Percentiles rank a stretch among this genome's conserved stretches.
Evolutionary conservation across 257 asterid genomes (phyloP).

Genomic region (Jacaranda copaia): DNA sequence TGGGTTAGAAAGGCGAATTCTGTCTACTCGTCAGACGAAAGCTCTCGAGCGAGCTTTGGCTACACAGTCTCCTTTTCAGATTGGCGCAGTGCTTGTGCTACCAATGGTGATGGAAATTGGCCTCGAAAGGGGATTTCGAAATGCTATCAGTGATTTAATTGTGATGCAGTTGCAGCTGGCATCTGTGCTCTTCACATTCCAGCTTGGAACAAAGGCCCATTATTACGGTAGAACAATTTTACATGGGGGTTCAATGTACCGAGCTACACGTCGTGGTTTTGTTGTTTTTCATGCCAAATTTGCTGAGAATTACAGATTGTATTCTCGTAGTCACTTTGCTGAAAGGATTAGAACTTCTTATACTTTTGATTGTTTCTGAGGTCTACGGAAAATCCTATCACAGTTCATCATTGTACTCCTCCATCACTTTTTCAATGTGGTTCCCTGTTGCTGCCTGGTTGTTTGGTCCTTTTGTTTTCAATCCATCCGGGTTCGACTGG

Average conservation of each 20-base stretch:
- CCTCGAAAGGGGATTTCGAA: slow-evolving; percentile 90
- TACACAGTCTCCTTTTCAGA: slow-evolving; percentile 85
- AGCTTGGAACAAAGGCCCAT: slow-evolving; percentile 96
- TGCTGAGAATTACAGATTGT: slow-evolving; percentile 92
- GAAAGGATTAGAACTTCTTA: slow-evolving; percentile 87
- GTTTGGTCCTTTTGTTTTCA: slow-evolving; percentile 96
- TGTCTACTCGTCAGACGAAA: slow-evolving; percentile 68
- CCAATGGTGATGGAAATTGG: slow-evolving; percentile 99
- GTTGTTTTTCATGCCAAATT: slow-evolving; percentile 93
- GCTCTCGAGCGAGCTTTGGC: slow-evolving; percentile 94
- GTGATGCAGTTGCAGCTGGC: slow-evolving; percentile 98
- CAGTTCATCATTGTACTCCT: slow-evolving; percentile 70
- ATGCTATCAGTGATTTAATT: slow-evolving; percentile 87
- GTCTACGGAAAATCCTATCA: slow-evolving; percentile 80
- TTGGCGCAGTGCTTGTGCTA: slow-evolving; percentile 81
- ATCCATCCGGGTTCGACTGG: slow-evolving; percentile 99
- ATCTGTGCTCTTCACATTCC: slow-evolving; percentile 94
- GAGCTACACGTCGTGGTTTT: slow-evolving; percentile 98
- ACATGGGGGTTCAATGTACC: slow-evolving; percentile 95
- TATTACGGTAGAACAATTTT: slow-evolving; percentile 84
- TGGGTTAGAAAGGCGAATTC: slow-evolving; percentile 83
- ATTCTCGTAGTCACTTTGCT: slow-evolving; percentile 98
- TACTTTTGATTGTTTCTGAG: slow-evolving; percentile 73
- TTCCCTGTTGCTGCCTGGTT: slow-evolving; percentile 93
- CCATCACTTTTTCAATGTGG: slow-evolving; percentile 93